phyloP scores from a whole-genome alignment of 192 early-diverging fungal genomes.

The Backusella westeae region DNA sequence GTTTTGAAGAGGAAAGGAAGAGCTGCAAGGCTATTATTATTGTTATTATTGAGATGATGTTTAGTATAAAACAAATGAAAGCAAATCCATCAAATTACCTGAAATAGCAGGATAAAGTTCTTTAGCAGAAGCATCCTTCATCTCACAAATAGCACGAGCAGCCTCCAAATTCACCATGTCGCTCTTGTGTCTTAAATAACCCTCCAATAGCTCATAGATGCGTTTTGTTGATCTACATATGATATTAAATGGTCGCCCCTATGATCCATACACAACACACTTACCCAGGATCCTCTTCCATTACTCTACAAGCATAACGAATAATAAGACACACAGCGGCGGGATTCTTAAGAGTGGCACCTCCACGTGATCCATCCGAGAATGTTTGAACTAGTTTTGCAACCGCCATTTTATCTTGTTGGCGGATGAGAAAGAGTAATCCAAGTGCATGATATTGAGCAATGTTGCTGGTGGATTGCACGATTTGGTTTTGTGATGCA shows the following conservation, averaged over 20 bases:
- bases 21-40: constrained; percentile 71
- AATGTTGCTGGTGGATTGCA: constrained; percentile 74
- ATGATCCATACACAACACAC: background rate
- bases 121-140: constrained; percentile 77
- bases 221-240: constrained; percentile 48
- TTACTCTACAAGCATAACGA: constrained; percentile 86
- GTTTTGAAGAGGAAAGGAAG: constrained; percentile 91
- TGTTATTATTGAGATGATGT: no score
- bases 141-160: constrained; percentile 92
- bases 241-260: background rate
- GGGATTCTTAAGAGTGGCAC: constrained; percentile 69
- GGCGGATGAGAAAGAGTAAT: constrained; percentile 89
- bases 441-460: constrained; percentile 98
- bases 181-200: constrained; percentile 89
- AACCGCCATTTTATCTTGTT: constrained; percentile 98
- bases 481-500: constrained; percentile 39
- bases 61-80: background rate
- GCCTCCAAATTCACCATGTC: constrained; percentile 99
- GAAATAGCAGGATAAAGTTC: constrained; percentile 92
- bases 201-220: constrained; percentile 86
- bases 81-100: constrained; percentile 38
- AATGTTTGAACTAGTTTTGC: constrained; percentile 93
- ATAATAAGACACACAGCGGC: constrained; percentile 92
- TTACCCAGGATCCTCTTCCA: constrained; percentile 73
- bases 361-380: constrained; percentile 47